phyloP scores from a whole-genome alignment of 805 yeast species.

The Pichia scutulata region DNA sequence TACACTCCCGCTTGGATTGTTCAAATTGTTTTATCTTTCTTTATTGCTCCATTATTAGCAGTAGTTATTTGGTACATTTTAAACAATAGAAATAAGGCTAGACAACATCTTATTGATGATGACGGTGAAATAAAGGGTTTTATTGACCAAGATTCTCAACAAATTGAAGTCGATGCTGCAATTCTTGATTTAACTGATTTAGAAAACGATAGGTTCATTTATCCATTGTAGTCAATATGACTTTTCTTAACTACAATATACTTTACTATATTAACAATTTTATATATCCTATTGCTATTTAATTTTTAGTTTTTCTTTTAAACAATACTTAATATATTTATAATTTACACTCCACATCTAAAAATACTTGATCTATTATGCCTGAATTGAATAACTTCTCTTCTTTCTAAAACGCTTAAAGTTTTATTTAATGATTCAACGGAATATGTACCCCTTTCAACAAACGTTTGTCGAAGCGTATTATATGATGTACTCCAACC shows the following conservation, averaged over 20 bases:
- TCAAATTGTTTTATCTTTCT: slow-evolving; percentile 46
- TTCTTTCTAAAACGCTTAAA: slow-evolving; percentile 69
- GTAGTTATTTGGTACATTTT: slow-evolving; percentile 39
- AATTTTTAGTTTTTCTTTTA: neutral
- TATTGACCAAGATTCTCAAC: slow-evolving; percentile 21
- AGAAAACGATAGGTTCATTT: slow-evolving; percentile 44
- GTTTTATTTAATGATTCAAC: slow-evolving; percentile 78
- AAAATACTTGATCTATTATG: slow-evolving; percentile 79
- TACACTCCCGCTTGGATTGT: slow-evolving; percentile 46
- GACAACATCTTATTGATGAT: slow-evolving; percentile 11
- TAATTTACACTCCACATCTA: slow-evolving; percentile 52
- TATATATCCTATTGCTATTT: neutral
- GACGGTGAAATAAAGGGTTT: slow-evolving; percentile 20
- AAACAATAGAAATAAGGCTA: slow-evolving; percentile 34
- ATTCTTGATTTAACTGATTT: slow-evolving; percentile 46
- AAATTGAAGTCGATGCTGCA: slow-evolving; percentile 32
- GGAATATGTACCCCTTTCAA: slow-evolving; percentile 48
- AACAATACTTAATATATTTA: neutral
- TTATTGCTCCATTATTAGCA: slow-evolving; percentile 37
- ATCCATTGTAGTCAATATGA: slow-evolving; percentile 33
- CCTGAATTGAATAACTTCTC: slow-evolving; percentile 80
- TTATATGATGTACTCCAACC: slow-evolving; percentile 93
- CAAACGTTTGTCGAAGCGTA: slow-evolving; percentile 78
- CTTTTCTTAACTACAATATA: neutral
- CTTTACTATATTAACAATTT: too few relatives aligned